Evolutionary conservation across 2,329 filamentous ascomycete species (phyloP).

Genomic region (Talaromyces sp.): DNA sequence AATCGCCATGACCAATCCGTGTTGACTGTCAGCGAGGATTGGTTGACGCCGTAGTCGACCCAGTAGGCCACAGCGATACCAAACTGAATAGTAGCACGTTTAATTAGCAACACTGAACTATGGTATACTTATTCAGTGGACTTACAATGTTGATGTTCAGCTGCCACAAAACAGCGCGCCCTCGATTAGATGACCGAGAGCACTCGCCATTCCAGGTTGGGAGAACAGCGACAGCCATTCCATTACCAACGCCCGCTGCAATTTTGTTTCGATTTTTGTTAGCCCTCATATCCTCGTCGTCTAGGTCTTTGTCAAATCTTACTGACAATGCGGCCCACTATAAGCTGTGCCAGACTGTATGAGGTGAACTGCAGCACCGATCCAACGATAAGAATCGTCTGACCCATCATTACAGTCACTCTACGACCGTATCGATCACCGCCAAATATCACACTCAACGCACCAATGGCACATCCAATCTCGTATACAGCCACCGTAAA

Average conservation of each 20-base stretch:
- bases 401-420: neutral
- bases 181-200: slow-evolving; percentile 12
- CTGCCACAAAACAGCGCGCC: slow-evolving; percentile 3
- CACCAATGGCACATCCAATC: slow-evolving; percentile 5
- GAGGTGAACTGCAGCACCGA: slow-evolving; percentile 54
- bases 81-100: neutral
- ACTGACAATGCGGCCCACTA: slow-evolving; percentile 47
- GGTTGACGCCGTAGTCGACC: slow-evolving; percentile 17
- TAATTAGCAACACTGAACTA: slow-evolving; percentile 13
- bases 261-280: neutral
- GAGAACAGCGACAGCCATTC: slow-evolving; percentile 19
- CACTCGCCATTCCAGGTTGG: slow-evolving; percentile 18
- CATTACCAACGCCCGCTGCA: slow-evolving; percentile 42
- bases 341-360: slow-evolving; percentile 49
- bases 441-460: slow-evolving; percentile 1
- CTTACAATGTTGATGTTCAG: slow-evolving; percentile 6
- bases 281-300: too few relatives aligned
- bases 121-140: slow-evolving; percentile 16
- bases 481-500: slow-evolving; percentile 3
- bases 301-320: neutral
- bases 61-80: slow-evolving; percentile 13
- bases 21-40: slow-evolving; percentile 17
- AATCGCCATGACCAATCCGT: slow-evolving; percentile 22
- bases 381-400: slow-evolving; percentile 52
- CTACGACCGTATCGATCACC: slow-evolving; percentile 1